These are phyloP conservation scores for Trichoderma endophyticum DNA, from an alignment of 2,329 filamentous ascomycete species.

Conservation along the genomic window DNA sequence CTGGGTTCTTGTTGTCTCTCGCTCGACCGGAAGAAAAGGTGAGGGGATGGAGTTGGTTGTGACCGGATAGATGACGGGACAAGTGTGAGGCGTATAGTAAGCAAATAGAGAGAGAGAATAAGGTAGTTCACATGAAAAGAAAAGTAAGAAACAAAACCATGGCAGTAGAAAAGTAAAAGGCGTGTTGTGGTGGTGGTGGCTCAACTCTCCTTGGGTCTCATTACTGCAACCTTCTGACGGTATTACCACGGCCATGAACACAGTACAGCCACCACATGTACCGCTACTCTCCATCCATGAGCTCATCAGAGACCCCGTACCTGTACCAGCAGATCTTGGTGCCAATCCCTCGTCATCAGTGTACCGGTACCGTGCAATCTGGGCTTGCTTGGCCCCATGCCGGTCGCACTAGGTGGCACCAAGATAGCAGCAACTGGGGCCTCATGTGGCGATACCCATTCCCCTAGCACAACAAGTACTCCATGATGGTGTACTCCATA, in stretches of 20 bases:
- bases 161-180: background rate
- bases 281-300: background rate
- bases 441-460: constrained; percentile 11
- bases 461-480: background rate
- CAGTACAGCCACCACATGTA: background rate
- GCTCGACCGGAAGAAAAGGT: too few relatives aligned
- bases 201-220: background rate
- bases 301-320: background rate
- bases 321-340: background rate
- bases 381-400: background rate
- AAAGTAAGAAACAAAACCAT: background rate
- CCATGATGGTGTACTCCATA: constrained; percentile 3
- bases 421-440: background rate
- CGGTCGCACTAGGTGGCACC: background rate
- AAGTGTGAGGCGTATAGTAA: background rate
- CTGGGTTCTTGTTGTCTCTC: background rate
- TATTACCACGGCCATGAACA: background rate
- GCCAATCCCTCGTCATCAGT: background rate
- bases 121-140: background rate
- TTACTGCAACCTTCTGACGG: background rate
- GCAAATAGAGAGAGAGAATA: background rate
- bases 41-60: too few relatives aligned
- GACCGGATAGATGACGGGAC: background rate
- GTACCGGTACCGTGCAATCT: background rate
- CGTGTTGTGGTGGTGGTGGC: background rate